Conservation (phyloP, 1,284 basidiomycete genomes). For the Boletus mariae region DNA sequence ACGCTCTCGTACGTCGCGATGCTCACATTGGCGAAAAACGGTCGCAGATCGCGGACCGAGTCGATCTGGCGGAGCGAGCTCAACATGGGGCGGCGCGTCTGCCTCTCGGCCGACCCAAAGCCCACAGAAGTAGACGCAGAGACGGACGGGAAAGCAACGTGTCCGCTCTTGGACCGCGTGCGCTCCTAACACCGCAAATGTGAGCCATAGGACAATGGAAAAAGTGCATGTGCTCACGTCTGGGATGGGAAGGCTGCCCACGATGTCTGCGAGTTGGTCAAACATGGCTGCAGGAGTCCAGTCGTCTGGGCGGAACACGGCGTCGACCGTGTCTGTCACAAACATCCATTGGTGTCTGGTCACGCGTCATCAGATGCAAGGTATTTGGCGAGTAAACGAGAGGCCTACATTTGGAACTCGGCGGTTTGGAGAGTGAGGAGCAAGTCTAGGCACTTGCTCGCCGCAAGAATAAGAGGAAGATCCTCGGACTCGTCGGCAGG, state of each 20-base stretch:
- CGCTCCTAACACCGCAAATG: constrained; percentile 19
- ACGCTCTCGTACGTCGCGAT: constrained; percentile 87
- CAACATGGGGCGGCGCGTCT: constrained; percentile 70
- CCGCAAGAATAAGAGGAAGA: constrained; percentile 78
- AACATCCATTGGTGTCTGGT: constrained; percentile 97
- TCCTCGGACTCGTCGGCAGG: constrained; percentile 80
- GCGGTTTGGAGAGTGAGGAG: constrained; percentile 90
- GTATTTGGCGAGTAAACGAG: neutral
- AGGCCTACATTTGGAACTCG: constrained; percentile 91
- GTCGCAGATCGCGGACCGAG: constrained; percentile 75
- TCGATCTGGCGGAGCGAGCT: constrained; percentile 65
- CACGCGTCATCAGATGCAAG: constrained; percentile 9
- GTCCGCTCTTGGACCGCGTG: constrained; percentile 25
- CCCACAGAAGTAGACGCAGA: constrained; percentile 28
- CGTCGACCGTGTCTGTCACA: constrained; percentile 95
- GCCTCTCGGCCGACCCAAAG: constrained; percentile 32
- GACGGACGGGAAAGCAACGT: constrained; percentile 16
- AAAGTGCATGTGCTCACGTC: constrained; percentile 20
- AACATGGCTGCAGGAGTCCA: constrained; percentile 86
- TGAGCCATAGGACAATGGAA: neutral
- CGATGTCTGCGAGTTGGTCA: constrained; percentile 85
- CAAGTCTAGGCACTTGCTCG: constrained; percentile 92
- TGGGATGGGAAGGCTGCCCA: constrained; percentile 56
- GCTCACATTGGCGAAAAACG: constrained; percentile 88
- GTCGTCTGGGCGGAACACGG: constrained; percentile 81